Conservation (phyloP, 495 filamentous ascomycete species). For the Polyplosphaeria fusca region DNA sequence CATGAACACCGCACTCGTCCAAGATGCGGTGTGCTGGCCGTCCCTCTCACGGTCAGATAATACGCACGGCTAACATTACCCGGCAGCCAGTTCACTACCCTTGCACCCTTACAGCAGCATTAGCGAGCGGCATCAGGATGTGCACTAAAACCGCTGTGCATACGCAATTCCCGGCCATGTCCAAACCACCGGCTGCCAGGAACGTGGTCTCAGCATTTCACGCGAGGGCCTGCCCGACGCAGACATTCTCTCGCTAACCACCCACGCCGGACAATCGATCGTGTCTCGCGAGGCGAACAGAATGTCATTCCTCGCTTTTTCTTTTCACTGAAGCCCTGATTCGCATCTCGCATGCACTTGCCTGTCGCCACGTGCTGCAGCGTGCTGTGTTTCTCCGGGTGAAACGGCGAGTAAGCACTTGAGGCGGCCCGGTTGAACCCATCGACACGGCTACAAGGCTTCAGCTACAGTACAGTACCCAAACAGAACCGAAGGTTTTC, state of each 20-base stretch:
- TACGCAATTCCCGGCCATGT: neutral
- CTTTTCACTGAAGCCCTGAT: too few species aligned
- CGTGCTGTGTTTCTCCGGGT: too few species aligned
- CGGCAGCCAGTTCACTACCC: neutral
- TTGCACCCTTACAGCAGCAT: neutral
- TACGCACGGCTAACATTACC: neutral
- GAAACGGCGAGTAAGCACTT: too few species aligned
- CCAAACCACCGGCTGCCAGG: neutral
- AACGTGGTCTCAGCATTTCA: neutral
- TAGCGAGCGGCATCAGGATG: neutral
- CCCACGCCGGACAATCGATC: neutral
- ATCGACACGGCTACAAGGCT: too few species aligned
- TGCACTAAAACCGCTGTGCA: neutral
- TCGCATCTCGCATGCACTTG: too few species aligned
- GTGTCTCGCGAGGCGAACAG: too few species aligned
- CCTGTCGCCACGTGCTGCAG: too few species aligned
- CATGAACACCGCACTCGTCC: neutral
- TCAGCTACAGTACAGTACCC: too few species aligned
- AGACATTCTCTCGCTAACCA: neutral
- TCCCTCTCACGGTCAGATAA: neutral
- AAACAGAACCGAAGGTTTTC: too few species aligned
- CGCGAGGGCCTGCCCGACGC: neutral
- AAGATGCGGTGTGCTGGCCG: neutral
- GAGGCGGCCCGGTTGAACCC: too few species aligned
- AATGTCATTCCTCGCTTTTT: too few species aligned